Evolutionary conservation across 345 rosid species (phyloP).

Genomic region (Eucalyptus marginata): DNA sequence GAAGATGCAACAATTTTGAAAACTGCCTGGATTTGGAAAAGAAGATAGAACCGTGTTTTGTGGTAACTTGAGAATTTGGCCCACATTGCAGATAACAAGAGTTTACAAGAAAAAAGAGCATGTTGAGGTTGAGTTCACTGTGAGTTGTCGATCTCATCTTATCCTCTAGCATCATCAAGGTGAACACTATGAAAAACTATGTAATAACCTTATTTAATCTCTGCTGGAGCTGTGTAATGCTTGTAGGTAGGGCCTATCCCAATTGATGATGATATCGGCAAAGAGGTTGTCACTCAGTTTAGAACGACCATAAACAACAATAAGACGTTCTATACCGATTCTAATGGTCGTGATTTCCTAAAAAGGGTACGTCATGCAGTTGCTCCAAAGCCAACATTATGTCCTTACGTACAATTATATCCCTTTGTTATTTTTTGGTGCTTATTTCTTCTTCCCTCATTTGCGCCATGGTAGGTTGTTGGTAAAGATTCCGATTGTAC

Average conservation of each 20-base stretch:
- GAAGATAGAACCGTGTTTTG: not conserved
- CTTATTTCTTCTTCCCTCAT: not conserved
- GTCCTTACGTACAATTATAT: not conserved
- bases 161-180: not conserved
- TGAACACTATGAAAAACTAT: not conserved
- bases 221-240: not conserved
- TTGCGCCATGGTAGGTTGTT: not conserved
- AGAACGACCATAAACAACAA: not conserved
- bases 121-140: conserved; percentile 90
- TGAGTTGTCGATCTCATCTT: conserved; percentile 13
- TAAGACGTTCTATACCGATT: conserved; percentile 5
- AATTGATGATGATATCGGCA: not conserved
- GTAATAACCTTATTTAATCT: not conserved
- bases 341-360: conserved; percentile 11
- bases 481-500: not conserved
- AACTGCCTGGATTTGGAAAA: not conserved
- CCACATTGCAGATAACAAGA: conserved; percentile 52
- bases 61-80: not conserved
- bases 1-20: not conserved
- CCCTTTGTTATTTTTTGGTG: not conserved
- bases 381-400: not conserved
- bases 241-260: conserved; percentile 9
- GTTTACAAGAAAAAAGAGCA: conserved; percentile 78
- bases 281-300: conserved; percentile 1
- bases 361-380: conserved; percentile 1